These are phyloP conservation scores for Penicillium herquei DNA, from an alignment of 495 filamentous ascomycete species.

Conservation along the genomic window DNA sequence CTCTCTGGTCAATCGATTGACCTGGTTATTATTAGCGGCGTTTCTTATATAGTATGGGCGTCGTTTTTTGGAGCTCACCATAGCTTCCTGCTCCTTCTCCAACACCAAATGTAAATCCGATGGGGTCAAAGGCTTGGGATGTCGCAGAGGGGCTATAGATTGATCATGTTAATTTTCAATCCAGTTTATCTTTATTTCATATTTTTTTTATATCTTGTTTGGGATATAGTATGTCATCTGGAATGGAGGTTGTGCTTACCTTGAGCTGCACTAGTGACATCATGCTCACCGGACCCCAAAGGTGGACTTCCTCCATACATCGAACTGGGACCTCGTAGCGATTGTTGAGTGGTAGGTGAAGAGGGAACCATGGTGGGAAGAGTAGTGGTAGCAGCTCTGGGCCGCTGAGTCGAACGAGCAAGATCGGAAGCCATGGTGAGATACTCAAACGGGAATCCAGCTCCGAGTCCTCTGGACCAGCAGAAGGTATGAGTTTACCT, in stretches of 20 bases:
- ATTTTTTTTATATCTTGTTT: too few relatives aligned
- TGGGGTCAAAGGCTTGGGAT: slow-evolving; percentile 80
- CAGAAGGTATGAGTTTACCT: slow-evolving; percentile 15
- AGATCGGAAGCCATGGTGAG: slow-evolving; percentile 58
- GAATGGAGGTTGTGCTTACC: slow-evolving; percentile 28
- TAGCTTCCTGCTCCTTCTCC: slow-evolving; percentile 93
- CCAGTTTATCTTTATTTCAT: background rate
- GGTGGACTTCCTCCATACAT: slow-evolving; percentile 33
- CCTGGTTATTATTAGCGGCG: slow-evolving; percentile 46
- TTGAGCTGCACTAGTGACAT: slow-evolving; percentile 58
- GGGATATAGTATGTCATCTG: background rate
- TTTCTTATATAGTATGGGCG: background rate
- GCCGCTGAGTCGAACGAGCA: slow-evolving; percentile 50
- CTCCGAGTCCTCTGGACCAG: slow-evolving; percentile 16
- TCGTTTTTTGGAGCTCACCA: slow-evolving; percentile 61
- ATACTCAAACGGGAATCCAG: slow-evolving; percentile 3
- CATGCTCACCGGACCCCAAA: slow-evolving; percentile 46
- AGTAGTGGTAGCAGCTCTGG: slow-evolving; percentile 51
- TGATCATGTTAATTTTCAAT: background rate
- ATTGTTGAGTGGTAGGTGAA: slow-evolving; percentile 41
- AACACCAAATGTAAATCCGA: slow-evolving; percentile 82
- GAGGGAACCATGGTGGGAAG: slow-evolving; percentile 38
- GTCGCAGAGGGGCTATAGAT: slow-evolving; percentile 61
- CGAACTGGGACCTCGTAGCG: slow-evolving; percentile 47
- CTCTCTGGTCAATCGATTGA: slow-evolving; percentile 88